Base-by-base conservation (phyloP, 139 green algal species). In the Picochlorum sp. region DNA sequence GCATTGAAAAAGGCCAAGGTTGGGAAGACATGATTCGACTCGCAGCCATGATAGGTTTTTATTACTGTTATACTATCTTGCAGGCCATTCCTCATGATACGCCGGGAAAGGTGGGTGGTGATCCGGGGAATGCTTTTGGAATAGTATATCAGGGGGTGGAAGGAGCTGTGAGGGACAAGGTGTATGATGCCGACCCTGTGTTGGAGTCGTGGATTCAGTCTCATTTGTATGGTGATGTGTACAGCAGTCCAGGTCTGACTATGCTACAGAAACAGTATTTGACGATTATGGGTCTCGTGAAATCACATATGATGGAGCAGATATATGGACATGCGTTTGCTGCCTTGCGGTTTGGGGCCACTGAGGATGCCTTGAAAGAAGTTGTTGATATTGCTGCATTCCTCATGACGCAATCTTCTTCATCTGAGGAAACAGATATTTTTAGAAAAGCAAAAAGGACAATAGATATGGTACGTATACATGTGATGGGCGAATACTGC, bases 171-270 rank as follows among this genome's bases (percentile, higher is more conserved):
- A 68, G 79, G 0, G n/a, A 45, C 32, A 82, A 83, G 41, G 59
- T 84, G 73, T 74, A 82, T 41, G 44, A 41, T 0, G 72, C 65
- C 0, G 82, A 88, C 51, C 74, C 79, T 7, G 74, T 71, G 4
- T 68, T 88, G 1, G 66, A 32, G 2, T 74, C 83, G 34, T 87
- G 71, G 62, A 88, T 88, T 51, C 66, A 70, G 62, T 74, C 63
- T n/a, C 81, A 88, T 47, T 51, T 83, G 44, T 88, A 88, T 61
- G 81, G 81, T 15, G 79, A 88, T 65, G 45, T 88, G 4, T 86
- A 85, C 64, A 78, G 62, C 69, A 72, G 51, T 20, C 81, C 81
- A 11, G 81, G 79, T 2, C 20, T 86, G 10, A 45, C 50, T 47
- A 41, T 87, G 38, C 49, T 32, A 14, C 65, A 74, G 41, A 84